Conservation (phyloP, 352 stramenopile species). For the Phytophthora aleatoria region DNA sequence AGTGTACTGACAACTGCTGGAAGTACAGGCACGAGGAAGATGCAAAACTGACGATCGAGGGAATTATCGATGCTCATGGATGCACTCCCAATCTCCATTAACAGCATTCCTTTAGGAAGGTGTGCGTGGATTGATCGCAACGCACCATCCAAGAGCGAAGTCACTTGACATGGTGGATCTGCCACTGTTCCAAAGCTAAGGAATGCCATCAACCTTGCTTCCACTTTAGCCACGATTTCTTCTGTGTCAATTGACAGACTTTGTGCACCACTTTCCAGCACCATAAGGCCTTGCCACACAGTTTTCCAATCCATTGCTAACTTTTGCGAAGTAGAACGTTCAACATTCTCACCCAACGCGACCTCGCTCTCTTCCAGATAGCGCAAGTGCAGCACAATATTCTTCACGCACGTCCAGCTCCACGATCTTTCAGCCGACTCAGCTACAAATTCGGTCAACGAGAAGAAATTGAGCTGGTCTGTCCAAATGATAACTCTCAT, state of each 20-base stretch:
- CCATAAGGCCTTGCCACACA: conserved; percentile 17
- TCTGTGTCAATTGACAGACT: conserved; percentile 15
- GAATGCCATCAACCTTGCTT: conserved; percentile 38
- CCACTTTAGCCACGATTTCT: conserved; percentile 22
- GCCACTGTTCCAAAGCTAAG: conserved; percentile 12
- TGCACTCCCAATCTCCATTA: neutral
- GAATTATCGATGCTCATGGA: conserved; percentile 7
- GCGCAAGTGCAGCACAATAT: conserved; percentile 46
- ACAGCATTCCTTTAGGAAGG: conserved; percentile 23
- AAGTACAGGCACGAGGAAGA: conserved; percentile 51
- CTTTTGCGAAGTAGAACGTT: neutral
- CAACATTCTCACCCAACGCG: neutral
- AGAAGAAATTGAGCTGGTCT: conserved; percentile 34
- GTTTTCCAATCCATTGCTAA: conserved; percentile 8
- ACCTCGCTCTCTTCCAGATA: conserved; percentile 38
- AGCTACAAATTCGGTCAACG: conserved; percentile 3
- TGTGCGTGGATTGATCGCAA: conserved; percentile 25
- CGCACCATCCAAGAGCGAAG: conserved; percentile 29
- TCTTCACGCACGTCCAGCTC: conserved; percentile 46
- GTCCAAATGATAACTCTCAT: conserved; percentile 63
- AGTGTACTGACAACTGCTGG: conserved; percentile 27
- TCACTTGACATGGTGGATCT: neutral
- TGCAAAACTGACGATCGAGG: conserved; percentile 60
- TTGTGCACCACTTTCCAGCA: neutral
- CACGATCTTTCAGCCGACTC: conserved; percentile 11